These are phyloP conservation scores for Cinnamomum chago DNA, from an alignment of 164 flowering plant genomes.

Conservation along the genomic window DNA sequence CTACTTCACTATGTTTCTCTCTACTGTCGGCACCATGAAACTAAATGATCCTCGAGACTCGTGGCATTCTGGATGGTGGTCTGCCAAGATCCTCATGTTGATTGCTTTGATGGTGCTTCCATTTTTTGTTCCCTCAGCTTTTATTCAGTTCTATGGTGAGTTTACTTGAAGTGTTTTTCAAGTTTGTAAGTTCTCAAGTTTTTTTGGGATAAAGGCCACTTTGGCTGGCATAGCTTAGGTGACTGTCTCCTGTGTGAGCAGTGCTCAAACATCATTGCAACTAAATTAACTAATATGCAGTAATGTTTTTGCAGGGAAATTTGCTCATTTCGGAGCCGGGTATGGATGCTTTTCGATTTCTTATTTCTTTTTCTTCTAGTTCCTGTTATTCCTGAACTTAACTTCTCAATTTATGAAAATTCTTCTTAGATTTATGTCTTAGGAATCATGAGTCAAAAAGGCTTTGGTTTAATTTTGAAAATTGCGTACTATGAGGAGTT, in stretches of 20 bases:
- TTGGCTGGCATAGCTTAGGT: too few species aligned
- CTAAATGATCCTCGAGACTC: conserved; percentile 41
- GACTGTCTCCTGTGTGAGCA: background rate
- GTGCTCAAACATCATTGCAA: background rate
- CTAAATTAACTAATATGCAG: background rate
- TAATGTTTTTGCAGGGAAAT: conserved; percentile 47
- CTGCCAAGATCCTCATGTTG: conserved; percentile 53
- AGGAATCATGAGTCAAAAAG: background rate
- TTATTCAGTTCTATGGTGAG: conserved; percentile 74
- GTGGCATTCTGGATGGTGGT: conserved; percentile 97
- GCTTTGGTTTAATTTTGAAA: background rate
- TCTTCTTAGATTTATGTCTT: background rate
- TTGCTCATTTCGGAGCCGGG: conserved; percentile 97
- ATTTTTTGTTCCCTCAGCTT: conserved; percentile 53
- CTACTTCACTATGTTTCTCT: conserved; percentile 70
- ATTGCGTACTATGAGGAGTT: background rate
- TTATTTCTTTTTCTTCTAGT: conserved; percentile 1
- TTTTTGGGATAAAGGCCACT: too few species aligned
- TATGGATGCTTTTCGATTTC: conserved; percentile 20
- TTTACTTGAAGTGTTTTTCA: conserved; percentile 4
- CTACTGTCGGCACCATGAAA: conserved; percentile 70
- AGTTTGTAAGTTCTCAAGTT: background rate
- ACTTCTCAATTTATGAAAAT: background rate
- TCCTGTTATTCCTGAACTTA: background rate
- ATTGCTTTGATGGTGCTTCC: conserved; percentile 43